A percentile compares a stretch with the other conserved stretches of the same genome.
These are phyloP conservation scores for Usnea hakonensis DNA, from an alignment of 495 filamentous ascomycete species.

Conservation along the genomic window DNA sequence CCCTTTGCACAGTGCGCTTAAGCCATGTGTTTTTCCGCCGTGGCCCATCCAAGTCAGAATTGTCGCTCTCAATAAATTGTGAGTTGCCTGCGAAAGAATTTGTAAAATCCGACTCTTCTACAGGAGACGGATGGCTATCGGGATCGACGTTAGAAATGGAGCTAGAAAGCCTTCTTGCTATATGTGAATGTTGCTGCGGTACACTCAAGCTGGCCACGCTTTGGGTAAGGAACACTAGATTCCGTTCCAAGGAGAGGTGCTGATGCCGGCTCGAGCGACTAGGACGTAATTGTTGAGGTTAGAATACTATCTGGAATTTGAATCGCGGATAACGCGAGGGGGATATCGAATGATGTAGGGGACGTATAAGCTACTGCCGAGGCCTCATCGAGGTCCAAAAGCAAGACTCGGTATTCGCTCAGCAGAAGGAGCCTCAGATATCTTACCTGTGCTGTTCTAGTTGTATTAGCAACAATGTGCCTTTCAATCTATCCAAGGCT, in stretches of 20 bases:
- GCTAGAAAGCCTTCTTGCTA: neutral
- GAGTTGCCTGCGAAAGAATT: neutral
- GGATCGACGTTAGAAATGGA: too few species aligned
- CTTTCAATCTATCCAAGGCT: constrained; percentile 14
- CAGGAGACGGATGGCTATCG: too few species aligned
- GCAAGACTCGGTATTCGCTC: neutral
- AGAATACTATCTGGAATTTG: too few species aligned
- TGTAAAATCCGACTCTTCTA: neutral
- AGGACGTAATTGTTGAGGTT: neutral
- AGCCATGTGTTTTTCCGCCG: neutral
- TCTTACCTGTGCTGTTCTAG: constrained; percentile 4
- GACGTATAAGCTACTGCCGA: neutral
- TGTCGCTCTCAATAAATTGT: neutral
- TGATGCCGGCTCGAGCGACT: neutral
- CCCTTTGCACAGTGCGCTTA: neutral
- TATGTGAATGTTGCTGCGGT: neutral
- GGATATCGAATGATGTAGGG: too few species aligned
- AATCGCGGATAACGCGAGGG: too few species aligned
- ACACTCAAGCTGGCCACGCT: neutral
- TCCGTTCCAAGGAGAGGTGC: neutral
- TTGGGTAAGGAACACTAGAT: neutral
- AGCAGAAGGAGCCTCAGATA: neutral
- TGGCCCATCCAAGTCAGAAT: neutral
- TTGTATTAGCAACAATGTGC: constrained; percentile 7
- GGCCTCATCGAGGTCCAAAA: too few species aligned